Conservation (phyloP, 2,329 filamentous ascomycete species). For the Bertia moriformis region DNA sequence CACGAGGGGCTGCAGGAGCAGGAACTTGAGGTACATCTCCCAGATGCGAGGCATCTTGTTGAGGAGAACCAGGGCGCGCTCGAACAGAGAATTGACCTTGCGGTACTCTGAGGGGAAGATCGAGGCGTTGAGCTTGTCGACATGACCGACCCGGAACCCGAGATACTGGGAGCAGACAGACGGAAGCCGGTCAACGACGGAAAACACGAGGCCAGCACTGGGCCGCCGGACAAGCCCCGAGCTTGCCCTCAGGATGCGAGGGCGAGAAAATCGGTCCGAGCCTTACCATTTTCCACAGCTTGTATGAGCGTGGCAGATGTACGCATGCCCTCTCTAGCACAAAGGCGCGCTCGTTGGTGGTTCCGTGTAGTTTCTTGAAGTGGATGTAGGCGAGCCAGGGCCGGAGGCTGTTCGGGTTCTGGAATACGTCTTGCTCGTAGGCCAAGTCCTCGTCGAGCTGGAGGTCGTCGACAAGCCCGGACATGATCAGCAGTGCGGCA, state of each 20-base stretch:
- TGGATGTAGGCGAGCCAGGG: conserved; percentile 92
- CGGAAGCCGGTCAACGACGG: background rate
- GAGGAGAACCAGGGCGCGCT: conserved; percentile 77
- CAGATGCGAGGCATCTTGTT: conserved; percentile 99
- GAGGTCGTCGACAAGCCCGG: too few species aligned
- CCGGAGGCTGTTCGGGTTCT: conserved; percentile 72
- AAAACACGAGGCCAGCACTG: conserved; percentile 3
- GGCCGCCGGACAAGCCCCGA: conserved; percentile 4
- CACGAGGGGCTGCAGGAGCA: conserved; percentile 81
- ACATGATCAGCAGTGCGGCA: too few species aligned
- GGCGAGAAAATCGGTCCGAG: conserved; percentile 2
- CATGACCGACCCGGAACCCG: conserved; percentile 66
- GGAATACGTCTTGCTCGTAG: conserved; percentile 90
- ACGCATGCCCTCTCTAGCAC: conserved; percentile 81
- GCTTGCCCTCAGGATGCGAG: background rate
- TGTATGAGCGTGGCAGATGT: conserved; percentile 86
- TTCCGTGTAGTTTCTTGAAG: conserved; percentile 79
- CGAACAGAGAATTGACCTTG: conserved; percentile 91
- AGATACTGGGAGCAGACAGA: conserved; percentile 50
- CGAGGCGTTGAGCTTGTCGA: conserved; percentile 70
- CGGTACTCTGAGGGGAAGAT: conserved; percentile 67
- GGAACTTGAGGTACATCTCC: conserved; percentile 90
- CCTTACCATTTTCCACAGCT: conserved; percentile 85
- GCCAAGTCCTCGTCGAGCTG: conserved; percentile 77
- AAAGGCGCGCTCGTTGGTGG: conserved; percentile 68